Conservation (phyloP, 2,329 filamentous ascomycete genomes). For the Claviceps humidiphila region DNA sequence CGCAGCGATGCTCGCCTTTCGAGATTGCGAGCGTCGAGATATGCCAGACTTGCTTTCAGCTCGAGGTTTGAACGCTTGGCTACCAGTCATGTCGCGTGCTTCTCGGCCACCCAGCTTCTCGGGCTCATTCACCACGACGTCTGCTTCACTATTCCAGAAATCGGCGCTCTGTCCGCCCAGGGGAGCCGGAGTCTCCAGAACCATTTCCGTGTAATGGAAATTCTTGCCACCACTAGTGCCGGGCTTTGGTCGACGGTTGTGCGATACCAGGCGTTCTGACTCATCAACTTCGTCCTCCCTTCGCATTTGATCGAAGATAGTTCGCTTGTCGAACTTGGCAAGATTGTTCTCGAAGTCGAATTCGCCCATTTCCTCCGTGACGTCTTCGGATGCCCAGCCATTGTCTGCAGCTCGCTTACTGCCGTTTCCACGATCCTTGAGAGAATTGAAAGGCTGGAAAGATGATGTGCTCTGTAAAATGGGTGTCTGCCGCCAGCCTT, state of each 20-base stretch:
- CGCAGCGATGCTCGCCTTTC: constrained; percentile 36
- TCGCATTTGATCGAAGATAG: constrained; percentile 82
- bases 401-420: constrained; percentile 43
- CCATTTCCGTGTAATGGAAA: constrained; percentile 81
- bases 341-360: constrained; percentile 87
- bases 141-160: constrained; percentile 65
- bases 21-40: constrained; percentile 39
- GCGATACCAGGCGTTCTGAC: constrained; percentile 76
- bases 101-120: constrained; percentile 38
- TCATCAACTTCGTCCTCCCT: constrained; percentile 84
- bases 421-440: constrained; percentile 43
- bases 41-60: constrained; percentile 39
- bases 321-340: constrained; percentile 88
- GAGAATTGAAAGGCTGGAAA: constrained; percentile 47
- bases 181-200: constrained; percentile 50
- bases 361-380: constrained; percentile 86
- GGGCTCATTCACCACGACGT: constrained; percentile 38
- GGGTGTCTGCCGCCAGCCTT: constrained; percentile 47
- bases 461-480: constrained; percentile 46
- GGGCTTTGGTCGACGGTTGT: constrained; percentile 60
- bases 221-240: constrained; percentile 77
- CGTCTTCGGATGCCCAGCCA: constrained; percentile 92
- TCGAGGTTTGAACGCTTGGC: constrained; percentile 20
- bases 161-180: constrained; percentile 30
- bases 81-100: constrained; percentile 31